Evolutionary conservation across 129 eudicot genomes (phyloP).

Genomic region (Centrapalus pauciflorus): DNA sequence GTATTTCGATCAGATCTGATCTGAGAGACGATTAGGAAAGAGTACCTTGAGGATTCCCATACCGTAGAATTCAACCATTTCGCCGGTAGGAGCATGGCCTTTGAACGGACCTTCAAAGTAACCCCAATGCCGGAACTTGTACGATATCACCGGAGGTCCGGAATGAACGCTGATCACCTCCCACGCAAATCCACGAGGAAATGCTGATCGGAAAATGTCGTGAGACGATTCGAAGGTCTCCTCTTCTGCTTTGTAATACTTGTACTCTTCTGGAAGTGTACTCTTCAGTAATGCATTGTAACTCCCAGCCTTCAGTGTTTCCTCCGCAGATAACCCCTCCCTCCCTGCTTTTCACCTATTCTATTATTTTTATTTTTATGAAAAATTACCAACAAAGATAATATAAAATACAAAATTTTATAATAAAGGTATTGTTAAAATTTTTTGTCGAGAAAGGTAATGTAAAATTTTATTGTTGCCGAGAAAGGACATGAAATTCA

Average conservation of each 20-base stretch:
- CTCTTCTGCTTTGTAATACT: slow-evolving; percentile 79
- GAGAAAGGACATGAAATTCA: too few species aligned
- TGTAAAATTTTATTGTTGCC: too few species aligned
- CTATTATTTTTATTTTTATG: background rate
- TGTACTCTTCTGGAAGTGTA: slow-evolving; percentile 61
- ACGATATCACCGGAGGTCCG: slow-evolving; percentile 69
- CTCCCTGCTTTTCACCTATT: slow-evolving; percentile 37
- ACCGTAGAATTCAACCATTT: slow-evolving; percentile 73
- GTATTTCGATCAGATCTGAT: background rate
- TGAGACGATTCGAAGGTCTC: slow-evolving; percentile 91
- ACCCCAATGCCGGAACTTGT: slow-evolving; percentile 95
- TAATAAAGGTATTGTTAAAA: too few species aligned
- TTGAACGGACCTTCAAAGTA: slow-evolving; percentile 83
- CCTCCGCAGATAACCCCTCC: slow-evolving; percentile 71
- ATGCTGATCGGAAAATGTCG: slow-evolving; percentile 57
- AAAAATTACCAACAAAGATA: too few species aligned
- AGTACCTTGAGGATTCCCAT: slow-evolving; percentile 76
- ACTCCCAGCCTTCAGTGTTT: slow-evolving; percentile 63
- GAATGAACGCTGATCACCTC: slow-evolving; percentile 76
- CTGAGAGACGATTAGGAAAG: background rate
- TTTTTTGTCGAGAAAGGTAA: too few species aligned
- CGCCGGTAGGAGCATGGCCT: slow-evolving; percentile 77
- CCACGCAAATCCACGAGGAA: slow-evolving; percentile 92
- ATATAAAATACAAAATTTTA: too few species aligned
- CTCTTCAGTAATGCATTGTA: slow-evolving; percentile 72